Evolutionary conservation across 1,284 basidiomycete genomes (phyloP).

Genomic region (Phylloboletellus chloephorus): DNA sequence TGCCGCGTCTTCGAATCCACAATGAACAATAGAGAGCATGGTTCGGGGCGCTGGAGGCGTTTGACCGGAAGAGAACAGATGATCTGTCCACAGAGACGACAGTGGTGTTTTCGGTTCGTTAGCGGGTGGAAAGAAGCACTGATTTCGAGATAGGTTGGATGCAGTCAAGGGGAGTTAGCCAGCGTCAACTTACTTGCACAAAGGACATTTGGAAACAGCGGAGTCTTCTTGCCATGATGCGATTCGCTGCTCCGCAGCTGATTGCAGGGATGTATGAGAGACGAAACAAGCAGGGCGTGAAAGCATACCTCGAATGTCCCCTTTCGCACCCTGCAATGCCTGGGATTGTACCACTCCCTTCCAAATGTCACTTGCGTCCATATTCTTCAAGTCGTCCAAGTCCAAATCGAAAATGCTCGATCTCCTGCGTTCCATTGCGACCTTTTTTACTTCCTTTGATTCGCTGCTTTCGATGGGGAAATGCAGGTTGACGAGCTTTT

Average conservation of each 20-base stretch:
- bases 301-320: constrained; percentile 53
- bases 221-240: constrained; percentile 93
- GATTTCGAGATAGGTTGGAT: constrained; percentile 2
- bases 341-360: constrained; percentile 49
- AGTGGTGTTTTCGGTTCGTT: constrained; percentile 94
- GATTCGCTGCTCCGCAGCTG: constrained; percentile 85
- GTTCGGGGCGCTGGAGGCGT: constrained; percentile 57
- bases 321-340: constrained; percentile 39
- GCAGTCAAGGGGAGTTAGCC: background rate
- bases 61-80: constrained; percentile 88
- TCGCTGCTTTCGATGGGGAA: constrained; percentile 46
- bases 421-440: constrained; percentile 33
- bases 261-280: constrained; percentile 7
- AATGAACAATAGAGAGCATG: constrained; percentile 77
- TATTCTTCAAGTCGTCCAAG: constrained; percentile 44
- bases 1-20: constrained; percentile 68
- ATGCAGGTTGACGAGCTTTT: constrained; percentile 81
- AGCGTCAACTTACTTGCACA: constrained; percentile 66
- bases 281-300: constrained; percentile 1
- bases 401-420: constrained; percentile 69
- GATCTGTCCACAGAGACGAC: constrained; percentile 88
- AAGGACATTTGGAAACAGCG: constrained; percentile 69
- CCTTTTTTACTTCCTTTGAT: constrained; percentile 21
- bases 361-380: constrained; percentile 61
- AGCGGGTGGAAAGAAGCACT: constrained; percentile 83